These are phyloP conservation scores for Lenwebbia sp. DNA, from an alignment of 345 rosid genomes.

Conservation along the genomic window DNA sequence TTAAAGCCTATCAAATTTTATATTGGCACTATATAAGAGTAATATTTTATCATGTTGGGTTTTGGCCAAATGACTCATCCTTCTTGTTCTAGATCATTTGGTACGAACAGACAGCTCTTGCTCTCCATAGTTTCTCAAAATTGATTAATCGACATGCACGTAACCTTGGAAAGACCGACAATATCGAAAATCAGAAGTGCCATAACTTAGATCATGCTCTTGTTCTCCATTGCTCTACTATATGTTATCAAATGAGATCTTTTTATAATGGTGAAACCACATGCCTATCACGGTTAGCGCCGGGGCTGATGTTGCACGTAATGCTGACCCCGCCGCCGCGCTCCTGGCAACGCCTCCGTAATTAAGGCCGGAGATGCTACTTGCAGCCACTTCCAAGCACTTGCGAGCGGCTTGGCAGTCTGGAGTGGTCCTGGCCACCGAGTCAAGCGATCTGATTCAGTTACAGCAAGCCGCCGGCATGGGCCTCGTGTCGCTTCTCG, in stretches of 20 bases:
- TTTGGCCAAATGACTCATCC: background rate
- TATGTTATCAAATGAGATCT: background rate
- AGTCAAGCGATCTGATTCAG: background rate
- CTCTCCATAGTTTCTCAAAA: too few relatives aligned
- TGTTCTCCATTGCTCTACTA: background rate
- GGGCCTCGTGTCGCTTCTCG: background rate
- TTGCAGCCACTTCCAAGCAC: background rate
- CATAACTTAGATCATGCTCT: background rate
- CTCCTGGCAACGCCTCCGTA: background rate
- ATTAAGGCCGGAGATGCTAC: background rate
- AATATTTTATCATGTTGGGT: background rate
- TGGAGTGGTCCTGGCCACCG: background rate
- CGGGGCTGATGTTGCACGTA: background rate
- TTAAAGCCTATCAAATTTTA: background rate
- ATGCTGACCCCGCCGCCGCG: background rate
- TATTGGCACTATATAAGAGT: too few relatives aligned
- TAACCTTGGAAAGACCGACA: fast-evolving
- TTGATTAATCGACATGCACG: background rate
- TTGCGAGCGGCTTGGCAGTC: background rate
- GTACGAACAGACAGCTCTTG: background rate
- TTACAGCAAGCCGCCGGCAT: slow-evolving; percentile 1
- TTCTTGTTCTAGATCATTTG: background rate
- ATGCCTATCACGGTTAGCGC: background rate
- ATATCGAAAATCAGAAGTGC: background rate
- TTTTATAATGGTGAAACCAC: background rate